A percentile compares a stretch with the other conserved stretches of the same genome.
phyloP scores from a whole-genome alignment of 192 early-diverging fungal genomes.

The Entomortierella parvispora region DNA sequence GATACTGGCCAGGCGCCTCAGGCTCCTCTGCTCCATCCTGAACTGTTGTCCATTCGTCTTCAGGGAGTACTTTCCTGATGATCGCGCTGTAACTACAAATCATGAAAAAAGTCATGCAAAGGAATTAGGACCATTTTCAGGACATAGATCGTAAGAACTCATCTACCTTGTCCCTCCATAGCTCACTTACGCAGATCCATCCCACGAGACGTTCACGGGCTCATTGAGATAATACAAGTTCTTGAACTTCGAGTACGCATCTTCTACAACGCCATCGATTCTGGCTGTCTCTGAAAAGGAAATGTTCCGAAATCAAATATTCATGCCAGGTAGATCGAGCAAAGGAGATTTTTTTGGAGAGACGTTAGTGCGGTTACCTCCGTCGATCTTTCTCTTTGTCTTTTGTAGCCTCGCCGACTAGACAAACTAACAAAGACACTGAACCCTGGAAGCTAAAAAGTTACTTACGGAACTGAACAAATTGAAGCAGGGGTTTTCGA shows the following conservation, averaged over 20 bases:
- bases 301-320: too few species aligned
- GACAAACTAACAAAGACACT: too few species aligned
- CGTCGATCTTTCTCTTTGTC: too few species aligned
- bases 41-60: constrained; percentile 41
- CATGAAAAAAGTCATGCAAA: not conserved
- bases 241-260: constrained; percentile 66
- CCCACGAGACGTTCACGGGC: constrained; percentile 61
- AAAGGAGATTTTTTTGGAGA: too few species aligned
- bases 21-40: constrained; percentile 8
- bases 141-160: too few species aligned
- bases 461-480: constrained; percentile 82
- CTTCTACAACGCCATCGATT: constrained; percentile 70
- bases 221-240: constrained; percentile 67
- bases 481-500: constrained; percentile 66
- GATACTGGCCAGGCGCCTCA: constrained; percentile 49
- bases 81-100: constrained; percentile 54
- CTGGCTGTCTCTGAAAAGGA: constrained; percentile 65
- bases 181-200: constrained; percentile 14
- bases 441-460: too few species aligned
- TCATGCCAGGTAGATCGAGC: too few species aligned
- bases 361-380: too few species aligned
- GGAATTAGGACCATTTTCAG: too few species aligned
- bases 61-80: constrained; percentile 45
- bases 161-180: not conserved
- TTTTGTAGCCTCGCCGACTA: too few species aligned